These are phyloP conservation scores for Pseudogymnoascus sp. DNA, from an alignment of 2,329 filamentous ascomycete species.

Conservation along the genomic window DNA sequence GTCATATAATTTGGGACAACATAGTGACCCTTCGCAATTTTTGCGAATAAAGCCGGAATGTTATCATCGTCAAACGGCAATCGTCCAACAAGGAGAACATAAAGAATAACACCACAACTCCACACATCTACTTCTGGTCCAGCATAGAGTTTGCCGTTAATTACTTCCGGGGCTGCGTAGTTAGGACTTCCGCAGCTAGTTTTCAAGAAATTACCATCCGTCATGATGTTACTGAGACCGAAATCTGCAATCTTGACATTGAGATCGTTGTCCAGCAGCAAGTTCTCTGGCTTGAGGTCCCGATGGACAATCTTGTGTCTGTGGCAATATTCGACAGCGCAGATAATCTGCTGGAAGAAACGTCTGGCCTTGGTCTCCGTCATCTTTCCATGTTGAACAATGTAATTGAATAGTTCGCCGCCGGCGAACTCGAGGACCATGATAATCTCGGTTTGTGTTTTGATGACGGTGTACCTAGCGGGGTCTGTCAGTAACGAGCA, in stretches of 20 bases:
- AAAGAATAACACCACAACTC: conserved; percentile 90
- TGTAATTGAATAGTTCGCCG: conserved; percentile 95
- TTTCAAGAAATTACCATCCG: conserved; percentile 96
- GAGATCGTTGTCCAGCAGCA: conserved; percentile 87
- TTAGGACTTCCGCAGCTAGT: conserved; percentile 98
- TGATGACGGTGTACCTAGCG: conserved; percentile 85
- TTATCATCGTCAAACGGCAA: conserved; percentile 98
- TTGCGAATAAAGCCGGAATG: conserved; percentile 94
- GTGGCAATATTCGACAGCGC: conserved; percentile 97
- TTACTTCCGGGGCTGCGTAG: conserved; percentile 95
- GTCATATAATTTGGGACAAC: conserved; percentile 88
- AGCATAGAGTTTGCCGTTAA: conserved; percentile 94
- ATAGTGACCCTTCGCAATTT: conserved; percentile 92
- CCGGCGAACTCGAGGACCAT: conserved; percentile 99
- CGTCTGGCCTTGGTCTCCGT: conserved; percentile 86
- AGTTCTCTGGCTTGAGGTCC: conserved; percentile 94
- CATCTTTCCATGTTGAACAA: conserved; percentile 88
- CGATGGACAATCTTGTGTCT: conserved; percentile 98
- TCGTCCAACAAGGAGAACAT: conserved; percentile 70
- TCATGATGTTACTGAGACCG: conserved; percentile 99
- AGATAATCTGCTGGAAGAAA: conserved; percentile 99
- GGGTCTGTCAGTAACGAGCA: background rate
- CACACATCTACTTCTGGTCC: conserved; percentile 97
- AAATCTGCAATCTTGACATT: conserved; percentile 99
- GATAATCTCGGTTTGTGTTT: conserved; percentile 87